phyloP scores from a whole-genome alignment of 202 grass and related monocot genomes.

The Carex sylvatica region DNA sequence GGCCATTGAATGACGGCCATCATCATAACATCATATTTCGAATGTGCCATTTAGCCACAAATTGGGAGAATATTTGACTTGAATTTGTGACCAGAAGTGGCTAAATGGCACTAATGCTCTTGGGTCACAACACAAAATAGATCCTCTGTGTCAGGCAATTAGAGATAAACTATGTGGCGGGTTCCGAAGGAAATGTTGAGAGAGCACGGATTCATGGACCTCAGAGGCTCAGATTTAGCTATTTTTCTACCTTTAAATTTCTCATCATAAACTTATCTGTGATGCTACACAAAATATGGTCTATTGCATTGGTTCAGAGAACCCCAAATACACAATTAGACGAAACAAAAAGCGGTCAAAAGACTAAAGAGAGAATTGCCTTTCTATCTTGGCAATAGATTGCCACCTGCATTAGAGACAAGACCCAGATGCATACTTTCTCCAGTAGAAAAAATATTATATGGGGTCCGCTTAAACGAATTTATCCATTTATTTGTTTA shows the following conservation, averaged over 20 bases:
- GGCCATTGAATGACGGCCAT: neutral
- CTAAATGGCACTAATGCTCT: neutral
- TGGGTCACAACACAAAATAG: neutral
- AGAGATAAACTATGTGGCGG: neutral
- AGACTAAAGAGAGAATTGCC: neutral
- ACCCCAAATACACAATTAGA: neutral
- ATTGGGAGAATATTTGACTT: neutral
- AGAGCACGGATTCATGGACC: neutral
- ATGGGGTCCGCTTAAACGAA: neutral
- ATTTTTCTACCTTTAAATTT: neutral
- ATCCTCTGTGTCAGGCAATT: neutral
- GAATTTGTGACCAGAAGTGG: neutral
- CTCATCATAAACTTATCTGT: neutral
- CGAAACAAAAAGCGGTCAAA: slow-evolving; percentile 3
- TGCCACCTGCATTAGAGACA: neutral
- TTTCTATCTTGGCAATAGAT: neutral
- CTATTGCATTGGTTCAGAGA: neutral
- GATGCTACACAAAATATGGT: neutral
- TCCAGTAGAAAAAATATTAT: neutral
- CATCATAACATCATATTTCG: neutral
- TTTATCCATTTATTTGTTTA: no score
- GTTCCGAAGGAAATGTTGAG: neutral
- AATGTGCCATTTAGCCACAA: neutral
- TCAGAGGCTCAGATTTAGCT: neutral
- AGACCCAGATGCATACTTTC: neutral